Percentiles rank a stretch among this genome's conserved stretches.
These are phyloP conservation scores for Fusarium protoensiforme DNA, from an alignment of 2,329 filamentous ascomycete species.

Conservation along the genomic window DNA sequence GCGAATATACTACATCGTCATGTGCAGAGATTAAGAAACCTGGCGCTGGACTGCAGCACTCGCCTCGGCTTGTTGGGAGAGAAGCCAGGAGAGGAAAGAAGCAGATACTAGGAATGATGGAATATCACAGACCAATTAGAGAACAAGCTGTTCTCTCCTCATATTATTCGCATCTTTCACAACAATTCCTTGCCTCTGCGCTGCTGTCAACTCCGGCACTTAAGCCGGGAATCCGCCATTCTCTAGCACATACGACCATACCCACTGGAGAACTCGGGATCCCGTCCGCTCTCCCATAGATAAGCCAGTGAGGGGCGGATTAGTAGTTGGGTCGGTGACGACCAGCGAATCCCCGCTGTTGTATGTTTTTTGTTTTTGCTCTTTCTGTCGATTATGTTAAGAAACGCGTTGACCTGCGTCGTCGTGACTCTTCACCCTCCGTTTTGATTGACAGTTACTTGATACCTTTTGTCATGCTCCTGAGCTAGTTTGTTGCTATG, in stretches of 20 bases:
- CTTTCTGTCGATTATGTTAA: no score
- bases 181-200: neutral
- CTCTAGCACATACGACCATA: neutral
- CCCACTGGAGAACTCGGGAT: neutral
- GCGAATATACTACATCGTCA: neutral
- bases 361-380: neutral
- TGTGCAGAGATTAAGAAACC: neutral
- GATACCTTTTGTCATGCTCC: neutral
- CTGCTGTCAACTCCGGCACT: neutral
- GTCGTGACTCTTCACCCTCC: no score
- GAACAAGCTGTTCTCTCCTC: neutral
- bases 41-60: no score
- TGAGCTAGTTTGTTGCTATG: neutral
- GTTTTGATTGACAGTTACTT: neutral
- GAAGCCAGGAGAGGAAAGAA: neutral
- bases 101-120: neutral
- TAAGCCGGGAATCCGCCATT: accelerated
- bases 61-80: neutral
- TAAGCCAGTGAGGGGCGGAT: neutral
- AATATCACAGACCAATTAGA: neutral
- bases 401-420: no score
- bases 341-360: neutral
- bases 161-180: neutral
- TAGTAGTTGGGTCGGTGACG: neutral
- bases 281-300: neutral